These are phyloP conservation scores for Helotiales sp. DNA, from an alignment of 2,329 filamentous ascomycete genomes.

Conservation along the genomic window DNA sequence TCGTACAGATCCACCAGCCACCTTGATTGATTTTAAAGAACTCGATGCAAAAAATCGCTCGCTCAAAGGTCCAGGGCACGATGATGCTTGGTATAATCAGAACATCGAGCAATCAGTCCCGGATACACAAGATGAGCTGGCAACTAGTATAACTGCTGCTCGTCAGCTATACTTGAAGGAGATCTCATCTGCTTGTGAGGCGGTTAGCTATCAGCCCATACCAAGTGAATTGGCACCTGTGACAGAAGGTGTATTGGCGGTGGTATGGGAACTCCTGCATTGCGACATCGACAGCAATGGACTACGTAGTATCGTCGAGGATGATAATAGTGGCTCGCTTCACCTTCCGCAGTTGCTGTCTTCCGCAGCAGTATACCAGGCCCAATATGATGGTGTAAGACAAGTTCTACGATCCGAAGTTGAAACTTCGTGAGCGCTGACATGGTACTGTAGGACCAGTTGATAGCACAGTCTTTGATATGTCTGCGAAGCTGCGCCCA, in stretches of 20 bases:
- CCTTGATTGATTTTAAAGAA: no score
- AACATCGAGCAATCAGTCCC: no score
- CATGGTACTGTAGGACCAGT: conserved; percentile 23
- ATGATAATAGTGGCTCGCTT: background rate
- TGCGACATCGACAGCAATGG: background rate
- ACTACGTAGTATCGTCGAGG: background rate
- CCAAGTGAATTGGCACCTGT: background rate
- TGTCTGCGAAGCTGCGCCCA: conserved; percentile 31
- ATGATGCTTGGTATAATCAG: background rate
- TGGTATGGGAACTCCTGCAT: background rate
- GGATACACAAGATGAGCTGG: background rate
- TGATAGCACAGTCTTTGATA: conserved; percentile 32
- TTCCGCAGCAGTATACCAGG: conserved; percentile 15
- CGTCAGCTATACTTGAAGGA: background rate
- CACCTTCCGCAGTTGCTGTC: background rate
- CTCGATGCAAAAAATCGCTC: no score
- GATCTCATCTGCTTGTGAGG: background rate
- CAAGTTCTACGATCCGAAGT: no score
- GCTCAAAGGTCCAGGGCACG: no score
- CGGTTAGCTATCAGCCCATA: background rate
- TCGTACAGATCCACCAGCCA: no score
- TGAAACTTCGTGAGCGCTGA: background rate
- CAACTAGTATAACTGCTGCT: background rate
- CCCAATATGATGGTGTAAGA: conserved; percentile 12
- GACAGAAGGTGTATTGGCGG: background rate